Evolutionary conservation across 257 asterid species (phyloP).

Genomic region (Nicotiana undulata): DNA sequence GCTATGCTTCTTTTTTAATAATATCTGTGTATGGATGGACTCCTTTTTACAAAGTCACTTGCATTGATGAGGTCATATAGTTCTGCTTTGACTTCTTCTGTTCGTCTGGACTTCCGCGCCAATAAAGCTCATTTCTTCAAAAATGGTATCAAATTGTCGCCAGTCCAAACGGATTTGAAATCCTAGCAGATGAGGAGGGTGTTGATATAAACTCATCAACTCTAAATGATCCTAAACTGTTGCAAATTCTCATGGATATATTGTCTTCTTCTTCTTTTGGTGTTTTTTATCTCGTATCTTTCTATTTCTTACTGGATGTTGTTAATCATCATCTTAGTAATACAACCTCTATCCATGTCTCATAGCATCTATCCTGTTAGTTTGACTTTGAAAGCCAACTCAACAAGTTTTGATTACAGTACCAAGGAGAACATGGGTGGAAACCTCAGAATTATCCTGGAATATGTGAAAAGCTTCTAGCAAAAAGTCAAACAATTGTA

Average conservation of each 20-base stretch:
- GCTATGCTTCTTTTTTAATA: slow-evolving; percentile 18
- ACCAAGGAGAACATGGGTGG: slow-evolving; percentile 98
- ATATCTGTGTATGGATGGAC: slow-evolving; percentile 23
- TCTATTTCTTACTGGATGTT: background rate
- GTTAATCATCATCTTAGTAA: background rate
- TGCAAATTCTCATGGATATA: background rate
- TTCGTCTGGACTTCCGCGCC: no score
- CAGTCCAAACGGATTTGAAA: no score
- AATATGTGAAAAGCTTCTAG: slow-evolving; percentile 76
- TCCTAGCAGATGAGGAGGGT: no score
- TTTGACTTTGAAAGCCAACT: slow-evolving; percentile 8
- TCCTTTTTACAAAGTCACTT: slow-evolving; percentile 15
- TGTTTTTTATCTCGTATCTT: background rate
- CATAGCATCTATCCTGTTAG: background rate
- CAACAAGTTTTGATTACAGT: slow-evolving; percentile 37
- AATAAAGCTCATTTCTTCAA: no score
- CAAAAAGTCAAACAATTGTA: slow-evolving; percentile 95
- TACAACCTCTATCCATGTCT: background rate
- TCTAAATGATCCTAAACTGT: no score
- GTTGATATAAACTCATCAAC: no score
- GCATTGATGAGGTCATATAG: slow-evolving; percentile 41
- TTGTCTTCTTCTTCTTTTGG: background rate
- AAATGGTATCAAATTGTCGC: no score
- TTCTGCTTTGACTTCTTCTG: slow-evolving; percentile 30
- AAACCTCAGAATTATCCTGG: slow-evolving; percentile 73